Evolutionary conservation across 495 filamentous ascomycete species (phyloP), one percentile per base, ranked within the genome.

Genomic region (Corynascus novoguineensis): DNA sequence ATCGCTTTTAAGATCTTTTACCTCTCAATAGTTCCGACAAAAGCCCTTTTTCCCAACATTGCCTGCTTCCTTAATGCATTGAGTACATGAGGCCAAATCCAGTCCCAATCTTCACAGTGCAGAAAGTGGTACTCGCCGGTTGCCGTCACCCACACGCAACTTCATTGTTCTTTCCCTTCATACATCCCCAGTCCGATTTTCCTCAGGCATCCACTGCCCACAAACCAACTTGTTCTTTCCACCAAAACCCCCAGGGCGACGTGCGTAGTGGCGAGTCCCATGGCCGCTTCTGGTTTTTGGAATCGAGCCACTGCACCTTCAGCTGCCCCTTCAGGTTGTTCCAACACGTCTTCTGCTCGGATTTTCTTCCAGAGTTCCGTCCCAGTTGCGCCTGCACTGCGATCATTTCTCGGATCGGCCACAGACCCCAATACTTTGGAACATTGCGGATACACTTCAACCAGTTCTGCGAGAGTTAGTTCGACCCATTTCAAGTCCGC

Each of bases 241-340:
- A 22, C 27, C 34, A 12, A 22, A 31, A 11, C 25, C 3, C 31
- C 7, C 2, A 14, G 41, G 14, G 31, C 22, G 24, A 21, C 8
- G 21, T 22, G 4, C 5, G n/a, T 47, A 31, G 41, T 12, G 22
- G 38, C 19, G 5, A 28, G 5, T 41, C 25, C n/a, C 1, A 12
- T 24, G 45, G 35, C 17, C 12, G 32, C 53, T 56, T 41, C 45
- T 38, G 2, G 32, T 19, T 40, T 32, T 48, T 25, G 11, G 31
- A n/a, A n/a, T 38, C 25, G 6, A 25, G 25, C 24, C 58, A 35
- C 44, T n/a, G 6, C 15, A 34, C 31, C 17, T n/a, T 52, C 58
- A n/a, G n/a, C n/a, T n/a, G 52, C 51, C 38, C 52, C 31, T 60
- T 51, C 58, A n/a, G n/a, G n/a, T n/a, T n/a, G n/a, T 56, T 47